Evolutionary conservation across 257 asterid species (phyloP).

Genomic region (Leptodermis oblonga): DNA sequence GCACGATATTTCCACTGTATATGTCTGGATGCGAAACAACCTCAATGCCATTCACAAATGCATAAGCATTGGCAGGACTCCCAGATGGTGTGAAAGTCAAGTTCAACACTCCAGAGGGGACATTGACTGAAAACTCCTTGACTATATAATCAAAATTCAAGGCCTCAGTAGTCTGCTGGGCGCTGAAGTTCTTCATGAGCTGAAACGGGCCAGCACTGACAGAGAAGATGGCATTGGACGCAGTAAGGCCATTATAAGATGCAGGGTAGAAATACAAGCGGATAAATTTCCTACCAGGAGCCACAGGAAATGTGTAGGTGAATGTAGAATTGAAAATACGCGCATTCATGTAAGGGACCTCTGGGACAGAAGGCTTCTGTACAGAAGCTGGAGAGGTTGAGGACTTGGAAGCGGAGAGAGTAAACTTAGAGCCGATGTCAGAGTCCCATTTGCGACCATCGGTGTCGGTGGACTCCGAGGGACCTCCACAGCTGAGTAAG

Average conservation of each 20-base stretch:
- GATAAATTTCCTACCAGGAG: conserved; percentile 68
- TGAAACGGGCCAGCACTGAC: conserved; percentile 53
- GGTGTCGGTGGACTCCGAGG: conserved; percentile 47
- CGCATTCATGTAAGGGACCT: conserved; percentile 82
- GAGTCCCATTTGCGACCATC: conserved; percentile 78
- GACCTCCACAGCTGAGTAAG: conserved; percentile 84
- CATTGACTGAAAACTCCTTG: conserved; percentile 73
- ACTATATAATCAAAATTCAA: conserved; percentile 55
- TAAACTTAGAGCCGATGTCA: conserved; percentile 67
- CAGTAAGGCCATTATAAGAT: conserved; percentile 48
- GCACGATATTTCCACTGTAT: conserved; percentile 41
- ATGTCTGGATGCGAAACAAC: conserved; percentile 83
- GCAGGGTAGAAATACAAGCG: conserved; percentile 84
- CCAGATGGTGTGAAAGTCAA: conserved; percentile 61
- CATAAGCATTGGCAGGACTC: conserved; percentile 42
- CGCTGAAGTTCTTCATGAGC: conserved; percentile 72
- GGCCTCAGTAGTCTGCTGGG: conserved; percentile 57
- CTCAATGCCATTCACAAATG: conserved; percentile 84
- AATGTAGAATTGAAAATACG: conserved; percentile 64
- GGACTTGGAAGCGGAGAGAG: conserved; percentile 40
- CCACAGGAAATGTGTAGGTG: conserved; percentile 82
- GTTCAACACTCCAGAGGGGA: conserved; percentile 35
- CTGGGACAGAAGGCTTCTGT: conserved; percentile 76
- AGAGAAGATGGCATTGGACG: conserved; percentile 54
- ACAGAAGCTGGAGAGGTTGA: conserved; percentile 44